Base-by-base conservation (phyloP, 371 early-diverging fungal genomes). In the Haplosporangium sp. region DNA sequence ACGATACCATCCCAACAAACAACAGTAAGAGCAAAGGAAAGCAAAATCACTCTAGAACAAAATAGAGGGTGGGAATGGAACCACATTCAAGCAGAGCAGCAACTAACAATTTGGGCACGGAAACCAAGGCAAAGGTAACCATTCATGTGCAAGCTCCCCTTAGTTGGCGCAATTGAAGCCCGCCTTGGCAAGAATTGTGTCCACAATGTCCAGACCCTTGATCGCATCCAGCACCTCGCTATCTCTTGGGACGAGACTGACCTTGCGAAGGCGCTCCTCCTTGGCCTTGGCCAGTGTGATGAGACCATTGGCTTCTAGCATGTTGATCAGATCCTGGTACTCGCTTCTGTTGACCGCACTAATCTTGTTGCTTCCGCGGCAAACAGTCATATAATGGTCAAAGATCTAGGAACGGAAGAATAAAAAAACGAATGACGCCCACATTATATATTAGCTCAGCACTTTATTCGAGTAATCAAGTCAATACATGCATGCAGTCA, bases 291-390 rank as follows among this genome's bases (percentile, higher is more conserved):
- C 86, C 7, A 91, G 55, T 0, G 83, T 79, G 18, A 93, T 64
- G 10, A 95, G 81, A 38, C 95, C 94, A 13, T 82, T 82, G 6
- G 91, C 86, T 75, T 95, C 95, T 51, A 94, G 81, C 83, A 87
- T 86, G 20, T 87, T 79, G 18, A 94, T 53, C 37, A 95, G 71
- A 66, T 94, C 95, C 45, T 86, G 82, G 50, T 94, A 87, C 73
- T 95, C 95, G 38, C 92, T 84, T 46, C 87, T 83, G 9, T 89
- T 87, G 21, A 95, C 92, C 1, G 92, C 87, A 6, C 87, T 82
- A 16, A 92, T 75, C 55, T 82, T 70, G 23, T 80, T 69, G 41
- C 80, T 74, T 7, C 77, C 67, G 50, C 77, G 64, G 69, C 91
- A 91, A 13, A 90, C 67, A 12, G 65, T 43, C 2, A 80, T 69